Percentiles rank a stretch among this genome's conserved stretches.
These are phyloP conservation scores for Urostyla sp. DNA, from an alignment of 73 alveolate genomes.

Conservation along the genomic window DNA sequence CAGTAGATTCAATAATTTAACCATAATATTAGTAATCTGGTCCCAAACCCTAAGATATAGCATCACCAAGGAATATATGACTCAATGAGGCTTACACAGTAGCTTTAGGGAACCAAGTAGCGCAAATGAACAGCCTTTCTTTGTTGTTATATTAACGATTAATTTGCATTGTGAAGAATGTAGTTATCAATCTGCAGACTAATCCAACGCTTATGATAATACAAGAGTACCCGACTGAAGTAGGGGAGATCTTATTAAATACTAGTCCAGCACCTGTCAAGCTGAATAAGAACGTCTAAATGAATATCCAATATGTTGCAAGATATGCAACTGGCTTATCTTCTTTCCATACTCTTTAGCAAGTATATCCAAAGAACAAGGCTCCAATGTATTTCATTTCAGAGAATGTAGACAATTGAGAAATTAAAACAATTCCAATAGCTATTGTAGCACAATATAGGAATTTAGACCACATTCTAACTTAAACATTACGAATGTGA, in stretches of 20 bases:
- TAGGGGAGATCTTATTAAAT: not conserved
- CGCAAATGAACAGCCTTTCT: slow-evolving; percentile 61
- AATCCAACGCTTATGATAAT: slow-evolving; percentile 13
- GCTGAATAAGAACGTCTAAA: slow-evolving; percentile 61
- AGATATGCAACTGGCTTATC: slow-evolving; percentile 53
- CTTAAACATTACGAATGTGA: not conserved
- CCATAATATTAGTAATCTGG: slow-evolving; percentile 60
- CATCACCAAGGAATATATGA: slow-evolving; percentile 51
- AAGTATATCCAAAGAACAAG: slow-evolving; percentile 61
- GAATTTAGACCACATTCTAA: not conserved
- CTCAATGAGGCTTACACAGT: slow-evolving; percentile 76
- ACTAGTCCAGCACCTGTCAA: slow-evolving; percentile 66
- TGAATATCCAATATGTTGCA: slow-evolving; percentile 42
- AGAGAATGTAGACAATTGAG: slow-evolving; percentile 26
- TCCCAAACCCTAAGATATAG: slow-evolving; percentile 29
- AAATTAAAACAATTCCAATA: slow-evolving; percentile 24
- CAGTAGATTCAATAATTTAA: slow-evolving; percentile 51
- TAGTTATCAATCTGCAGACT: slow-evolving; percentile 17
- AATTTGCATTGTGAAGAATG: not conserved
- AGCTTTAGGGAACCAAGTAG: slow-evolving; percentile 74
- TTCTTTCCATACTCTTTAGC: slow-evolving; percentile 60
- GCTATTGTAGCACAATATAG: slow-evolving; percentile 1
- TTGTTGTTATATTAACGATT: slow-evolving; percentile 12
- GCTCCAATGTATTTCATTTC: slow-evolving; percentile 51
- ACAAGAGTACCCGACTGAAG: slow-evolving; percentile 19